These are phyloP conservation scores for Pleurotus tuoliensis DNA, from an alignment of 768 basidiomycete genomes.

Conservation along the genomic window DNA sequence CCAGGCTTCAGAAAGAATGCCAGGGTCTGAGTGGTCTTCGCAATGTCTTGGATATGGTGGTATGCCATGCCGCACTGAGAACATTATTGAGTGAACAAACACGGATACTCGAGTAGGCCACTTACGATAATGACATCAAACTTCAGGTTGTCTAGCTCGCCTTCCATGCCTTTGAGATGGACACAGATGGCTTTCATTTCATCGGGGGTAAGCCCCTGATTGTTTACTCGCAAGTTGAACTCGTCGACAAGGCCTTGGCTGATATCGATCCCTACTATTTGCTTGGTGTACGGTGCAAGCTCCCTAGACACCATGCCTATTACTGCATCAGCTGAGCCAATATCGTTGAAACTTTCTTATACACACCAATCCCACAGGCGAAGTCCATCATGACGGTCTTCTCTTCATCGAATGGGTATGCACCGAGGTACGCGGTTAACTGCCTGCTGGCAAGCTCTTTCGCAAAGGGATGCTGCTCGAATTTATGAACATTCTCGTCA, in stretches of 20 bases:
- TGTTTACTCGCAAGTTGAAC: conserved; percentile 53
- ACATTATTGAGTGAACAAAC: not conserved
- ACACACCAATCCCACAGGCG: conserved; percentile 67
- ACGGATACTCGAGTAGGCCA: conserved; percentile 4
- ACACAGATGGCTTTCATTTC: conserved; percentile 64
- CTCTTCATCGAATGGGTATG: conserved; percentile 50
- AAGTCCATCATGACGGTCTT: conserved; percentile 64
- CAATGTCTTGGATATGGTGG: conserved; percentile 58
- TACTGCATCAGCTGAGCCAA: not conserved
- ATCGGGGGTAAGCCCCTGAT: conserved; percentile 60
- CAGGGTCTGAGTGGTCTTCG: conserved; percentile 49
- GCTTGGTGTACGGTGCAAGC: conserved; percentile 56
- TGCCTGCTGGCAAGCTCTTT: conserved; percentile 27
- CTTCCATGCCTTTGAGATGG: conserved; percentile 42
- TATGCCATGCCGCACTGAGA: conserved; percentile 57
- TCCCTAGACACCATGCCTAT: conserved; percentile 62
- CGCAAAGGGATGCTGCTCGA: conserved; percentile 16
- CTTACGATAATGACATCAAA: conserved; percentile 75
- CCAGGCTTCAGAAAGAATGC: conserved; percentile 56
- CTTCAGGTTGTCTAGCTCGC: conserved; percentile 44
- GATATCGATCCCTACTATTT: conserved; percentile 72
- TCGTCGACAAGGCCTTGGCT: conserved; percentile 65
- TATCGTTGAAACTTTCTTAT: too few relatives aligned
- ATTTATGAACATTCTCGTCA: conserved; percentile 18
- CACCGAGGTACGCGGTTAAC: conserved; percentile 31